phyloP scores from a whole-genome alignment of 176 grass and related monocot genomes.

The Juncus effusus region DNA sequence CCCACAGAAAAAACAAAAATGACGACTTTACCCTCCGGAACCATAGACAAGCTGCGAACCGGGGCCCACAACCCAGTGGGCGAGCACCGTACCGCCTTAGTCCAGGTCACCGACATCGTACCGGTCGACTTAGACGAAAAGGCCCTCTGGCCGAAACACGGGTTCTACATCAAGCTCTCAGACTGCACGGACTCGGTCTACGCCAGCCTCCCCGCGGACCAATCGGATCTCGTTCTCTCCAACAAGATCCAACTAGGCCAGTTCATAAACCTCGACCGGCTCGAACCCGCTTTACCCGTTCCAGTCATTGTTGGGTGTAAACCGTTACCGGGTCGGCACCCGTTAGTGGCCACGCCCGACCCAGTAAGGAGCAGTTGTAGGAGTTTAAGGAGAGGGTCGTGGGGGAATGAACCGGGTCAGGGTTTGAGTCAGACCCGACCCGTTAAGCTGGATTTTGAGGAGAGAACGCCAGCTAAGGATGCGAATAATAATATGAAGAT shows the following conservation, averaged over 20 bases:
- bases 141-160: conserved; percentile 73
- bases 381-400: conserved; percentile 48
- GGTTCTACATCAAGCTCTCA: conserved; percentile 90
- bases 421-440: conserved; percentile 26
- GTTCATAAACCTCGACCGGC: conserved; percentile 70
- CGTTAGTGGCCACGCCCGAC: conserved; percentile 64
- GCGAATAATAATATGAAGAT: neutral
- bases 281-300: conserved; percentile 62
- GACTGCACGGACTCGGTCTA: conserved; percentile 86
- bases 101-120: conserved; percentile 94
- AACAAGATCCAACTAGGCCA: conserved; percentile 94
- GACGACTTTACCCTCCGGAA: conserved; percentile 61
- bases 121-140: conserved; percentile 84
- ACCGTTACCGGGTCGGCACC: conserved; percentile 63
- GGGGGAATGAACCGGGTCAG: conserved; percentile 43
- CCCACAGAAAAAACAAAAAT: conserved; percentile 22
- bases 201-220: conserved; percentile 54
- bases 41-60: conserved; percentile 63
- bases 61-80: conserved; percentile 48
- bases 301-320: conserved; percentile 59
- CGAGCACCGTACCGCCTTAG: conserved; percentile 60
- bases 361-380: conserved; percentile 26
- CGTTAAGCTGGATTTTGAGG: conserved; percentile 70
- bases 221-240: conserved; percentile 77
- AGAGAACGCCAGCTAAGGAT: conserved; percentile 63